phyloP scores from a whole-genome alignment of 108 stramenopile genomes.

The Cyclotella atomus region DNA sequence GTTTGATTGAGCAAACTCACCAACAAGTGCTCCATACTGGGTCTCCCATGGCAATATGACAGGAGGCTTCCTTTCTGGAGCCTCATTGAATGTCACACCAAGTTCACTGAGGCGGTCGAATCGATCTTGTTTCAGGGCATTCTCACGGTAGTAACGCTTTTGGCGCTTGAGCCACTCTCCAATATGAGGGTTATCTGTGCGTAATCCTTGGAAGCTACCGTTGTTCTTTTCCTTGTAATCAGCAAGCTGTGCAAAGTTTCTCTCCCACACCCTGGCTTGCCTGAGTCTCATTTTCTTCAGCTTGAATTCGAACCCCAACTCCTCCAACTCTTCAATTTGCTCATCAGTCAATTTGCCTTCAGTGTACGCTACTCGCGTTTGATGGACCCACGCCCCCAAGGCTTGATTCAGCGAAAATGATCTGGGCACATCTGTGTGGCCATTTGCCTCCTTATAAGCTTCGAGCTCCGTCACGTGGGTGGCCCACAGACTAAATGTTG shows the following conservation, averaged over 20 bases:
- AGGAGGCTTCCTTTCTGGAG: neutral
- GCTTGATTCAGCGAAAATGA: neutral
- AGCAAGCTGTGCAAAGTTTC: conserved; percentile 6
- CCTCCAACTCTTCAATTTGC: conserved; percentile 3
- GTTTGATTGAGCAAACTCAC: neutral
- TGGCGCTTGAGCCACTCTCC: neutral
- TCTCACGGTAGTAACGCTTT: neutral
- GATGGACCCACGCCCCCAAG: conserved; percentile 2
- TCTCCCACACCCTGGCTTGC: conserved; percentile 7
- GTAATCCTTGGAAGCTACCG: neutral
- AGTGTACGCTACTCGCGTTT: conserved; percentile 11
- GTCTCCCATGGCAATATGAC: neutral
- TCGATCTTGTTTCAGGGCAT: neutral
- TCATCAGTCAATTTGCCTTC: conserved; percentile 2
- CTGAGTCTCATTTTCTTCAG: neutral
- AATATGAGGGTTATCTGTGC: neutral
- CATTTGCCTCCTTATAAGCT: neutral
- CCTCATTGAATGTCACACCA: conserved; percentile 13
- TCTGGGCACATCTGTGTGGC: conserved; percentile 1
- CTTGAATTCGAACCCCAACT: conserved; percentile 23
- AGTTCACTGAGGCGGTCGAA: conserved; percentile 16
- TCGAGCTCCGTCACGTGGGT: neutral
- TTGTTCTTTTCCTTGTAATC: conserved; percentile 11
- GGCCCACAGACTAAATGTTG: neutral
- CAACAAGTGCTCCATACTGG: neutral